Base-by-base conservation (phyloP, 2,329 filamentous ascomycete genomes). In the Madurella mycetomatis region DNA sequence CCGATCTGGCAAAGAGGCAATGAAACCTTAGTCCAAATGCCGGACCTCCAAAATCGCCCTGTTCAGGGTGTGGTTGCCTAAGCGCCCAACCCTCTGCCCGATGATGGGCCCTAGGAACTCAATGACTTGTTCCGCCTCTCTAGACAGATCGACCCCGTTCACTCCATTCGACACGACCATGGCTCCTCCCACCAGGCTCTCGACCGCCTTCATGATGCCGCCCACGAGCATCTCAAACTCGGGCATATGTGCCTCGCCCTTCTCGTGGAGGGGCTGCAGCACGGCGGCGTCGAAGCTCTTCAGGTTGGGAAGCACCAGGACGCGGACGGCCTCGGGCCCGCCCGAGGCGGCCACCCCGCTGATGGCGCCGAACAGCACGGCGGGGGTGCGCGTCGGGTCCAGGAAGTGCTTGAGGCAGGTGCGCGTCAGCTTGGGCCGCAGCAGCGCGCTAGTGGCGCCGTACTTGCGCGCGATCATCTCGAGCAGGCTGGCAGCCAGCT, bases 331-430 rank as follows among this genome's bases (percentile, higher is more conserved):
- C 64, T 83, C 81, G 18, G 78, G 73, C 0, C 81, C 91, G 25
- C 91, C 90, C 19, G 95, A 86, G 1, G 86, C 84, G 1, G 86
- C 79, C 2, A 99, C 76, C 1, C 92, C 92, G 31, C 85, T 81
- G 18, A 99, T 80, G 7, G 92, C 90, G 43, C 94, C 94, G 67
- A 94, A 99, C 65, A 96, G 89, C 1, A 92, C 87, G 1, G 88
- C 84, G 0, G 91, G 82, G 0, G 91, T 85, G 66, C 92, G 90
- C 42, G 85, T 84, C 0, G 90, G 89, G 65, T 96, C 92, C 31
- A 99, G 81, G 70, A 96, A 92, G 65, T 88, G 85, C 73, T 96
- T 96, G 34, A 97, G 81, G 66, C 91, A 96, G 0, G 92, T 94
- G n/a, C 94, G 83, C 4, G 91, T 92, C 31, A 99, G 85, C 60